Evolutionary conservation across 164 flowering plant species (phyloP).

Genomic region (Stephania japonica): DNA sequence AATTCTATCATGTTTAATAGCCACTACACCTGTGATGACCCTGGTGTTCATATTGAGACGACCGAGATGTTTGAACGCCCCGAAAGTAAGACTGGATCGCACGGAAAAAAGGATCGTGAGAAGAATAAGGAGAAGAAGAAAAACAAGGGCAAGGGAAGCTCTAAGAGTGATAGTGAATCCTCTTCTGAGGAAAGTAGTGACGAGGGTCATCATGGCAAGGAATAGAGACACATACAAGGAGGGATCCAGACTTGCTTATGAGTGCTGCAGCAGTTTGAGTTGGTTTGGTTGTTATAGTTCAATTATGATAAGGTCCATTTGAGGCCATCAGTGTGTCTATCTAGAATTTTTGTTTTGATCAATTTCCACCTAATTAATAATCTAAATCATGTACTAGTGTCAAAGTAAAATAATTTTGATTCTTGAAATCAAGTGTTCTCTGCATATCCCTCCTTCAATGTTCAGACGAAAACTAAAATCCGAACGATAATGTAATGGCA

Average conservation of each 20-base stretch:
- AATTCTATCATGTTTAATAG: slow-evolving; percentile 74
- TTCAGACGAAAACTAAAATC: no score
- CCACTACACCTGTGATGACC: slow-evolving; percentile 56
- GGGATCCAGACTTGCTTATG: not conserved
- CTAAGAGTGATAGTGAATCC: slow-evolving; percentile 13
- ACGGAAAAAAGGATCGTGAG: slow-evolving; percentile 10
- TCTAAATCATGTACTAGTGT: not conserved
- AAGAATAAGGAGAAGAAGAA: slow-evolving; percentile 9
- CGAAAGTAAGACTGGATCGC: not conserved
- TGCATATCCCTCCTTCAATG: no score
- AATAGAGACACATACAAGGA: not conserved
- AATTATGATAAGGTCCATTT: not conserved
- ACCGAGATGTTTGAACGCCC: not conserved
- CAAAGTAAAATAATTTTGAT: not conserved
- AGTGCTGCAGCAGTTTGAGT: not conserved
- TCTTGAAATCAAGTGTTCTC: not conserved
- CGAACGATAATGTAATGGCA: no score
- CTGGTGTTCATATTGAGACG: slow-evolving; percentile 59
- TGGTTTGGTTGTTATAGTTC: not conserved
- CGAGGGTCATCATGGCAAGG: not conserved
- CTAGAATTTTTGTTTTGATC: not conserved
- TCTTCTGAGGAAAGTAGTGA: slow-evolving; percentile 1
- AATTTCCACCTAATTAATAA: not conserved
- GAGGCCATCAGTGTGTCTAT: not conserved
- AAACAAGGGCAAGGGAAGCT: slow-evolving; percentile 1